phyloP scores from a whole-genome alignment of 352 stramenopile genomes.

The Pythium grandisporangium region DNA sequence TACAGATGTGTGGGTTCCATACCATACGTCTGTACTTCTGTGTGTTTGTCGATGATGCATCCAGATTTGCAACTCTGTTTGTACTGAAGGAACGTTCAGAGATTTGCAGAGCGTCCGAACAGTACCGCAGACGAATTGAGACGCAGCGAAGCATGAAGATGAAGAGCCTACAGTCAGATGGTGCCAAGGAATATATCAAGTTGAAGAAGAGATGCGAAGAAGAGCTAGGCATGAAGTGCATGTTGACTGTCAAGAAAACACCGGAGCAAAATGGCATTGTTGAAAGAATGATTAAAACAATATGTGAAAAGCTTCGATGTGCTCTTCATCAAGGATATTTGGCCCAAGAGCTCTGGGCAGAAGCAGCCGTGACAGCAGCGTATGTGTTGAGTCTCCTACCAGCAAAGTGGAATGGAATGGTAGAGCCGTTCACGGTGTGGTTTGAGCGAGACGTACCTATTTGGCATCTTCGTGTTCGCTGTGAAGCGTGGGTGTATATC shows the following conservation, averaged over 20 bases:
- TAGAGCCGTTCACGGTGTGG: no score
- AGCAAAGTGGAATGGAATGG: conserved; percentile 2
- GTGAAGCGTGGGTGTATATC: conserved; percentile 2
- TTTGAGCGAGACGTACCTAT: no score
- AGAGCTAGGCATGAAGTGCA: conserved; percentile 8
- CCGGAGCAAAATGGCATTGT: conserved; percentile 12
- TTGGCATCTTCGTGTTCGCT: conserved; percentile 1
- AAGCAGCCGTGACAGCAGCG: conserved; percentile 6
- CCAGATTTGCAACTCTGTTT: conserved; percentile 6
- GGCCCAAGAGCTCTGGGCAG: conserved; percentile 10
- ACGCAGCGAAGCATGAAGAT: conserved; percentile 8
- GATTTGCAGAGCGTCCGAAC: conserved; percentile 6
- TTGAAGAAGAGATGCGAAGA: not conserved
- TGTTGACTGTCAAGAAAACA: conserved; percentile 7
- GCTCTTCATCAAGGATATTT: not conserved
- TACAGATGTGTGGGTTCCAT: conserved; percentile 11
- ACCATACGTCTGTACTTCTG: conserved; percentile 8
- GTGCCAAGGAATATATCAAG: conserved; percentile 1
- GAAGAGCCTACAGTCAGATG: conserved; percentile 9
- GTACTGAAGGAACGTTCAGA: conserved; percentile 6
- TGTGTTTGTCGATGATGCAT: conserved; percentile 11
- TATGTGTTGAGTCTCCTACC: conserved; percentile 9
- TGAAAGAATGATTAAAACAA: not conserved
- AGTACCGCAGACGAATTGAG: conserved; percentile 6
- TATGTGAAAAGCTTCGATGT: conserved; percentile 1